A percentile compares a stretch with the other conserved stretches of the same genome.
phyloP scores from a whole-genome alignment of 495 filamentous ascomycete species.

The Mytilinidion resinicola region DNA sequence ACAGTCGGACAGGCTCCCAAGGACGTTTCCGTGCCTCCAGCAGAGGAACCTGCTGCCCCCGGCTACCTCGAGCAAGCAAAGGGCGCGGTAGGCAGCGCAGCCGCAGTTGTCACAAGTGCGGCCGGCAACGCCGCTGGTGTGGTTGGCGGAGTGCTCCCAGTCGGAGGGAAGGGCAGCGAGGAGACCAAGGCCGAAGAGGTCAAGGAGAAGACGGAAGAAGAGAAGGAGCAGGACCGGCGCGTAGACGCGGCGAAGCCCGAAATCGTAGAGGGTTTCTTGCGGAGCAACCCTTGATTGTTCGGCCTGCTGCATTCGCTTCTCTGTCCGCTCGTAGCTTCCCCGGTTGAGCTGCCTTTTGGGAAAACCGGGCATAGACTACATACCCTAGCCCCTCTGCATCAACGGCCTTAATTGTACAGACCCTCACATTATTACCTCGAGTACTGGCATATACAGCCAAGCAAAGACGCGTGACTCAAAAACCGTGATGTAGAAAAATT shows the following conservation, averaged over 20 bases:
- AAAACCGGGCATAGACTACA: too few species aligned
- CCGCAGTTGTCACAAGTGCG: conserved; percentile 18
- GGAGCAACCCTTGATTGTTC: not conserved
- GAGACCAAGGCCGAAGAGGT: conserved; percentile 18
- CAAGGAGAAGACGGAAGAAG: conserved; percentile 14
- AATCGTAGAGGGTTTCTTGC: conserved; percentile 37
- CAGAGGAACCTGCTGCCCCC: conserved; percentile 17
- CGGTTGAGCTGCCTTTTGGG: too few species aligned
- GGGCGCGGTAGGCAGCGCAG: conserved; percentile 11
- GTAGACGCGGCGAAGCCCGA: conserved; percentile 27
- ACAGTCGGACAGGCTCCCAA: conserved; percentile 41
- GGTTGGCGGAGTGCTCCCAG: conserved; percentile 3
- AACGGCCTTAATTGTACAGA: too few species aligned
- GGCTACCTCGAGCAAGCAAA: conserved; percentile 32
- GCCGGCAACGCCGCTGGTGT: conserved; percentile 10
- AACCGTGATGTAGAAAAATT: too few species aligned
- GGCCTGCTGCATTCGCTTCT: too few species aligned
- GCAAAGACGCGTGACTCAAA: too few species aligned
- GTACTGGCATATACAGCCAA: too few species aligned
- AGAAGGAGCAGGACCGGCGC: conserved; percentile 26
- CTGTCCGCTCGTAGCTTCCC: too few species aligned
- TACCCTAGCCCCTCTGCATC: too few species aligned
- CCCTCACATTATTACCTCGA: too few species aligned
- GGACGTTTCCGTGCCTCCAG: conserved; percentile 24
- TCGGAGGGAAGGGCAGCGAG: conserved; percentile 12